A percentile compares a stretch with the other conserved stretches of the same genome.
These are phyloP conservation scores for Exophiala oligosperma DNA, from an alignment of 2,329 filamentous ascomycete genomes.

Conservation along the genomic window DNA sequence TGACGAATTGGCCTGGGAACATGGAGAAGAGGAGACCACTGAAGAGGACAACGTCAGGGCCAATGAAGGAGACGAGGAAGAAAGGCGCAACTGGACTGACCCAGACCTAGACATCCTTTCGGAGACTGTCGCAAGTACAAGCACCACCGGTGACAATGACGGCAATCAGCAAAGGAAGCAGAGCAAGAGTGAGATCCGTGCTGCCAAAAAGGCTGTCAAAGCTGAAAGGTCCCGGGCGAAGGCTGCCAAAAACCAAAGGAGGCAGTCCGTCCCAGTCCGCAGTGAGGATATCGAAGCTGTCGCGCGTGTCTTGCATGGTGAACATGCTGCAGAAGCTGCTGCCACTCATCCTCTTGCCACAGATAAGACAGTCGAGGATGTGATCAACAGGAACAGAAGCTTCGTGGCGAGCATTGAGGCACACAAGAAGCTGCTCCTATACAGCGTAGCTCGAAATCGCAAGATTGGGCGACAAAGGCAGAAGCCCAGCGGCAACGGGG, in stretches of 20 bases:
- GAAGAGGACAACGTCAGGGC: conserved; percentile 1
- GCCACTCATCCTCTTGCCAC: conserved; percentile 25
- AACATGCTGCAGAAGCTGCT: conserved; percentile 1
- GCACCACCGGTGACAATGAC: conserved; percentile 7
- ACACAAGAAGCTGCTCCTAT: conserved; percentile 25
- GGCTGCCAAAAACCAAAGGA: conserved; percentile 28
- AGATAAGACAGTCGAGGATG: conserved; percentile 29
- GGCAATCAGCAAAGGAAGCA: conserved; percentile 9
- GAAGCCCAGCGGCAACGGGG: conserved; percentile 1
- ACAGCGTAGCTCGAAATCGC: conserved; percentile 19
- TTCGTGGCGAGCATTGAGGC: conserved; percentile 25
- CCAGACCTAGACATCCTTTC: conserved; percentile 3
- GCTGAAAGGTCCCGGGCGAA: conserved; percentile 25
- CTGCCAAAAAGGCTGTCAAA: conserved; percentile 27
- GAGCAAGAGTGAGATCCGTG: conserved; percentile 26
- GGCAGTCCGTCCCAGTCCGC: conserved; percentile 20
- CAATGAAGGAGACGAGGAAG: conserved; percentile 5
- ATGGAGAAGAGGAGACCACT: neutral
- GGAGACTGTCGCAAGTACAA: conserved; percentile 13
- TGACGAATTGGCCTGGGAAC: neutral
- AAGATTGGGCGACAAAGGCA: conserved; percentile 21
- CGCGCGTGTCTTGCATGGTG: conserved; percentile 24
- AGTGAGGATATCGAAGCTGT: conserved; percentile 23
- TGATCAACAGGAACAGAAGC: conserved; percentile 26
- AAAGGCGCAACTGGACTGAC: conserved; percentile 10